Evolutionary conservation across 345 rosid species (phyloP).

Genomic region (Arabis hirsuta): DNA sequence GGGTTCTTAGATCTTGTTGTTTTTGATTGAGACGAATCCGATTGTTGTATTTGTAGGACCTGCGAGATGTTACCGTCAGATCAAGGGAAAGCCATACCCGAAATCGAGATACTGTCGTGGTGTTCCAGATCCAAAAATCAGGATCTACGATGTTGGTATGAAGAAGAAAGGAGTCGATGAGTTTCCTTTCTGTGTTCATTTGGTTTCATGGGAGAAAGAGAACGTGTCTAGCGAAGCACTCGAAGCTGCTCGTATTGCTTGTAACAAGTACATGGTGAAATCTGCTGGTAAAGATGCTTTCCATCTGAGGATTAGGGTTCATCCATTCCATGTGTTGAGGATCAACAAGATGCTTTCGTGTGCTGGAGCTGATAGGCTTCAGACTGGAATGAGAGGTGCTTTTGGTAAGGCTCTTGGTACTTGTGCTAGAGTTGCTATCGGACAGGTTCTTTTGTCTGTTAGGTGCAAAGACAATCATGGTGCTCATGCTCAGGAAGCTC

Average conservation of each 20-base stretch:
- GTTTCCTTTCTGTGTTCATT: conserved; percentile 67
- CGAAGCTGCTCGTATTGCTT: conserved; percentile 73
- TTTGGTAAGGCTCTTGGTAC: conserved; percentile 64
- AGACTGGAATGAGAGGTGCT: conserved; percentile 69
- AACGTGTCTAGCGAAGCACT: conserved; percentile 69
- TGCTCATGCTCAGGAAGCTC: conserved; percentile 63
- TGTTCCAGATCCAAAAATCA: conserved; percentile 66
- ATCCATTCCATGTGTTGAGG: conserved; percentile 61
- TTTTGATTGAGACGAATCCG: not conserved
- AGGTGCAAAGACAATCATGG: conserved; percentile 63
- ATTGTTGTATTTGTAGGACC: conserved; percentile 22
- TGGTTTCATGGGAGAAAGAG: conserved; percentile 75
- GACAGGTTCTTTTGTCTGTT: conserved; percentile 64
- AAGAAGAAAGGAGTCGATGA: conserved; percentile 68
- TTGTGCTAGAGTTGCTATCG: conserved; percentile 60
- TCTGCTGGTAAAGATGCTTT: conserved; percentile 68
- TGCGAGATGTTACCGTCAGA: conserved; percentile 58
- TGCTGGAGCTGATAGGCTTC: conserved; percentile 74
- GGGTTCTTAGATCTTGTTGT: not conserved
- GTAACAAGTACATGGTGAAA: conserved; percentile 67
- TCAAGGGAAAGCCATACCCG: conserved; percentile 69
- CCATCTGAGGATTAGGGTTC: conserved; percentile 63
- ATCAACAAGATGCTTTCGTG: conserved; percentile 78
- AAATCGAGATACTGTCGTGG: conserved; percentile 64
- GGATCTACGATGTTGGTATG: conserved; percentile 71